Evolutionary conservation across 345 rosid genomes (phyloP), one percentile per base, ranked within the genome.

Genomic region (Gossypium mustelinum): DNA sequence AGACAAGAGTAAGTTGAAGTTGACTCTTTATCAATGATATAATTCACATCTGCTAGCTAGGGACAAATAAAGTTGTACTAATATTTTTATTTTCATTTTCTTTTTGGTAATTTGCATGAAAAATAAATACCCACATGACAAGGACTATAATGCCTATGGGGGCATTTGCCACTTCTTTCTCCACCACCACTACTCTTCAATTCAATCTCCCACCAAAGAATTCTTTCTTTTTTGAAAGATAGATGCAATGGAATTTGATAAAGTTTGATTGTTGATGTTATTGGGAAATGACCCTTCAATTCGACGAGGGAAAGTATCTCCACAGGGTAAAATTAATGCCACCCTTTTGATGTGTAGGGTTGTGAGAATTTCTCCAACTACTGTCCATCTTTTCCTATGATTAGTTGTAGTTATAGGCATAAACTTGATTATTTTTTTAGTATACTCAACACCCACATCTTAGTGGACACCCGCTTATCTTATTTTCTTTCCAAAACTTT

Each of bases 101-200:
- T 48, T 48, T 48, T 48, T 48, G 3, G 52, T 11, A 48, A 48
- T 14, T 12, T 51, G 55, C 55, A 51, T 51, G 18, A 48, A 48
- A 48, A 48, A 11, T 48, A 12, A 48, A 12, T 48, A 48, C 1
- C 52, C 17, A 12, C 55, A 51, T 12, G 55, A 51, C n/a, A 51
- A 51, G 55, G 55, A 51, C 55, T 51, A 51, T 51, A 51, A 16
- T 51, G 55, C 55, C 16, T 51, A 13, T 4, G 78, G 79, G 76
- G 75, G 80, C 69, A 74, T 76, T 79, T 79, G 54, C 79, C 82
- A 71, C 73, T 48, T 73, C 74, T 77, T 73, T 82, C 82, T 75
- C 79, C 75, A 56, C 82, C 75, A 56, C 82, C 89, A 74, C 70
- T 79, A 55, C 81, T 80, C 74, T 79, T 77, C 85, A 86, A 81